Evolutionary conservation across 345 rosid genomes (phyloP).

Genomic region (Acer saccharum): DNA sequence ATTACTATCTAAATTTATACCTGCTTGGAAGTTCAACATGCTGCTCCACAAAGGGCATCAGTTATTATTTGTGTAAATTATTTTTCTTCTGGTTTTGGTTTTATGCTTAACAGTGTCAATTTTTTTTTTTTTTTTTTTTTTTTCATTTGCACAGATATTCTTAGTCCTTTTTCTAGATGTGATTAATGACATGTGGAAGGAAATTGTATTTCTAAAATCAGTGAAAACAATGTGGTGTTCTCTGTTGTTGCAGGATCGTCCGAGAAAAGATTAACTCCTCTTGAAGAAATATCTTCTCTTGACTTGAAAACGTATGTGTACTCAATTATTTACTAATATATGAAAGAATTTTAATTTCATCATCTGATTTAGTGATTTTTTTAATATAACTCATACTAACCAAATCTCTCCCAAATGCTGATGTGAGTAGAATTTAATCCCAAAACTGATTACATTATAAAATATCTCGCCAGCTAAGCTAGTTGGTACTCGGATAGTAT

Average conservation of each 20-base stretch:
- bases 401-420: neutral
- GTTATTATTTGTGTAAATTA: neutral
- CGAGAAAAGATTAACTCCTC: conserved; percentile 56
- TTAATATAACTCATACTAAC: neutral
- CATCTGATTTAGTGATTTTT: neutral
- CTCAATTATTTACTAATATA: neutral
- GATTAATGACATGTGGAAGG: neutral
- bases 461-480: neutral
- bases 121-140: neutral
- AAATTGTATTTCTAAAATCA: conserved; percentile 5
- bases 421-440: neutral
- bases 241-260: conserved; percentile 53
- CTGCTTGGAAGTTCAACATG: neutral
- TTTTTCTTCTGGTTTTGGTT: neutral
- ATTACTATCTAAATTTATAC: neutral
- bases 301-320: conserved; percentile 76
- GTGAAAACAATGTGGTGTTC: conserved; percentile 5
- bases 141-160: conserved; percentile 10
- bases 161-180: neutral
- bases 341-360: neutral
- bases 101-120: neutral
- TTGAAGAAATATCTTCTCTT: conserved; percentile 62
- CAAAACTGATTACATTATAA: neutral
- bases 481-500: too few species aligned
- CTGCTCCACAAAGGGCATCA: neutral